Base-by-base conservation (phyloP, 257 asterid genomes). In the Nicotiana noctiflora region DNA sequence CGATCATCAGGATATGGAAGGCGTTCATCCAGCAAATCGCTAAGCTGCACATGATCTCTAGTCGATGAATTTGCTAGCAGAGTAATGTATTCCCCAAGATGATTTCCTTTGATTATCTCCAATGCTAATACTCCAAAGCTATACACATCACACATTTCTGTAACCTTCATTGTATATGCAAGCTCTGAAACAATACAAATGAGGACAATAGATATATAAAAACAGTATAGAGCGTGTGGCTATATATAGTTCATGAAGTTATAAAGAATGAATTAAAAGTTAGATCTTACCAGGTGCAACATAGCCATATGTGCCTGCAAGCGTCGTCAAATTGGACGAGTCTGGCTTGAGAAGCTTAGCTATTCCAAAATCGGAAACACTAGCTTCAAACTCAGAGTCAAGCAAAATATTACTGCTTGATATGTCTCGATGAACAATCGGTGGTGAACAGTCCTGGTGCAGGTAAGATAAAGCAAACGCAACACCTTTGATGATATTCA, bases 31-130 rank as follows among this genome's bases (percentile, higher is more conserved):
- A 79, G 59, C 32, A 79, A 46, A 79, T 51, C 65, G 18, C 72
- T 18, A 55, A 49, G 44, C 14, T 25, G 77, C 56, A 64, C 29
- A 29, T 63, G 44, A 14, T 29, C 18, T 25, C 14, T 18, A 63
- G 44, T 13, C 2, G 77, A 80, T 19, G 53, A 11, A 52, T 46
- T 61, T 60, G 60, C 55, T 13, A 78, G 8, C 14, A 15, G 9
- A 21, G n/a, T 21, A 31, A 23, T 37, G 1, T 21, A 60, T 32
- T 79, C 29, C 8, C 61, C 44, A 0, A n/a, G 75, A 79, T 79
- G 62, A 3, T 77, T 59, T 77, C 72, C 81, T 19, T 56, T 59
- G 57, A 77, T 19, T 62, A 77, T 55, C 65, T 77, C 81, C 70
- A 77, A 77, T 8, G 55, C 34, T 29, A 57, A 19, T 44, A 77